Percentiles rank a stretch among this genome's conserved stretches.
phyloP scores from a whole-genome alignment of 2,329 filamentous ascomycete genomes.

The Fonsecaea multimorphosa region DNA sequence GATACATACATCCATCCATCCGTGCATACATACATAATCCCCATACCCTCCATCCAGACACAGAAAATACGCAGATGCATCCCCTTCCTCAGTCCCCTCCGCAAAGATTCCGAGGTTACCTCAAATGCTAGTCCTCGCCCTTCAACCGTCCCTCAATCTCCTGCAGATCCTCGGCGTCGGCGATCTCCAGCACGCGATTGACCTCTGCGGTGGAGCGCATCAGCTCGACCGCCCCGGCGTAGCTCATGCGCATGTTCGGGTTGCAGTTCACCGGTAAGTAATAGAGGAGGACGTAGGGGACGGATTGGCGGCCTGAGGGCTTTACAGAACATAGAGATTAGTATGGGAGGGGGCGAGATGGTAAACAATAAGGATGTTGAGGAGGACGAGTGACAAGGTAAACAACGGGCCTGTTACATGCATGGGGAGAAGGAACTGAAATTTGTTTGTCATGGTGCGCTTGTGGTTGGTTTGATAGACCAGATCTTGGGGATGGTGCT shows the following conservation, averaged over 20 bases:
- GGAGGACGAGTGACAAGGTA: no score
- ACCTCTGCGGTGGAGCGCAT: conserved; percentile 93
- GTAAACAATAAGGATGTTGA: no score
- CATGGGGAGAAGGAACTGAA: no score
- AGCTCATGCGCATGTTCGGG: conserved; percentile 85
- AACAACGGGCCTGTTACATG: no score
- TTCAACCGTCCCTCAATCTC: conserved; percentile 74
- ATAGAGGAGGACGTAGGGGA: conserved; percentile 93
- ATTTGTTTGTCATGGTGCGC: no score
- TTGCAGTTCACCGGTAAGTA: conserved; percentile 94
- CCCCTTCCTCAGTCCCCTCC: background rate
- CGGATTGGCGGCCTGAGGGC: conserved; percentile 81
- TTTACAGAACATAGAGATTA: no score
- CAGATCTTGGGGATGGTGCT: no score
- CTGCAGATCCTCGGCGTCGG: conserved; percentile 78
- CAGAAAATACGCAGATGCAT: background rate
- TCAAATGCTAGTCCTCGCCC: conserved; percentile 48
- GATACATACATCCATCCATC: background rate
- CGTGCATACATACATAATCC: background rate
- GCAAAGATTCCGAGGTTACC: background rate
- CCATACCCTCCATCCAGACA: background rate
- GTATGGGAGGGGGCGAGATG: background rate
- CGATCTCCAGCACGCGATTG: conserved; percentile 84
- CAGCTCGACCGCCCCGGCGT: conserved; percentile 93
- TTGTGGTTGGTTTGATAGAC: no score